Evolutionary conservation across 208 protist genomes (phyloP).

Genomic region (Angomonas deanei): DNA sequence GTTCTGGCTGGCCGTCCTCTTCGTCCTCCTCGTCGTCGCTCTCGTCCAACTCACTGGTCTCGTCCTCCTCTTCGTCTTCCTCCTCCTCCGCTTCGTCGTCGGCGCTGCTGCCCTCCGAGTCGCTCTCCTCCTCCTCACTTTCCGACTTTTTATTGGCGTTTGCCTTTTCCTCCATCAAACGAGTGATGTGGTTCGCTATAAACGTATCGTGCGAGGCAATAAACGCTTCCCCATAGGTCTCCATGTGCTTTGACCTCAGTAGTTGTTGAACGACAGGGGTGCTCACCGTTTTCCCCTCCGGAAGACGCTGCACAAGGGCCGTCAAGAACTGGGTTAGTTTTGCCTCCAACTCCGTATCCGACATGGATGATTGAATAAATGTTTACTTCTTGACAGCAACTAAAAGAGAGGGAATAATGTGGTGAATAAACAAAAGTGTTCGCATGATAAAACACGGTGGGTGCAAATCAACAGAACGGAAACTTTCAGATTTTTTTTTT

Average conservation of each 20-base stretch:
- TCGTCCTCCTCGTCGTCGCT: conserved; percentile 34
- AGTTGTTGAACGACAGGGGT: conserved; percentile 63
- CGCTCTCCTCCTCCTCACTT: conserved; percentile 15
- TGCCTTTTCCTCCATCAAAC: conserved; percentile 20
- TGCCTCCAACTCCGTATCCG: conserved; percentile 42
- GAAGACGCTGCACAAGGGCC: conserved; percentile 58
- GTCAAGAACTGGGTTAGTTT: conserved; percentile 61
- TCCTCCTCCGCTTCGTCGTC: conserved; percentile 23
- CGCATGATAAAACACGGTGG: too few relatives aligned
- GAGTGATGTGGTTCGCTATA: conserved; percentile 39
- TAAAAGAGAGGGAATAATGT: not conserved
- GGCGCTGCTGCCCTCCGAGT: conserved; percentile 10
- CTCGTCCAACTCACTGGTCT: conserved; percentile 25
- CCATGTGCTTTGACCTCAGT: conserved; percentile 51
- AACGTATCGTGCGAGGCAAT: conserved; percentile 35
- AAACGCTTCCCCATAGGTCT: conserved; percentile 52
- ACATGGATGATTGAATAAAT: conserved; percentile 10
- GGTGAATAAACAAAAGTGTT: not conserved
- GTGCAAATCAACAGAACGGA: too few relatives aligned
- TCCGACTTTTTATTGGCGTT: not conserved
- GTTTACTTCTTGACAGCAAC: not conserved
- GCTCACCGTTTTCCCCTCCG: conserved; percentile 67
- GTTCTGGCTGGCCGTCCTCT: conserved; percentile 23
- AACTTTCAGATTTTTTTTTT: too few relatives aligned
- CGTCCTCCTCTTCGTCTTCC: conserved; percentile 29